Conservation (phyloP, 345 rosid genomes). For the Limnanthes douglasii region DNA sequence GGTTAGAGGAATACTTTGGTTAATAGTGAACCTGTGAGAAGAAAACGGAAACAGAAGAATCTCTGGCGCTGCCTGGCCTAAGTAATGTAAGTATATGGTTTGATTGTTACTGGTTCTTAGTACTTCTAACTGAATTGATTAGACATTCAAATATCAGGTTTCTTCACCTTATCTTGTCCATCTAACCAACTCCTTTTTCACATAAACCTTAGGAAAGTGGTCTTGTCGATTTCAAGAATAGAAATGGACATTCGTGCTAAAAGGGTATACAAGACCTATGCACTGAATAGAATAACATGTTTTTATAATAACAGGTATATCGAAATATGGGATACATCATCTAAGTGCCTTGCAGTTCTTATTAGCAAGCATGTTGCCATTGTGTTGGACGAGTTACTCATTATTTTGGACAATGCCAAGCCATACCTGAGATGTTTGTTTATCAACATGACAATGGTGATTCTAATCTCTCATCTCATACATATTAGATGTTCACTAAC, state of each 20-base stretch:
- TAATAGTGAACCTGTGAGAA: no score
- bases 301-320: slow-evolving; percentile 54
- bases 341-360: slow-evolving; percentile 68
- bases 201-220: slow-evolving; percentile 47
- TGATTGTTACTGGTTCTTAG: no score
- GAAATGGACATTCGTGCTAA: slow-evolving; percentile 50
- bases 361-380: slow-evolving; percentile 29
- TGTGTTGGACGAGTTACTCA: slow-evolving; percentile 45
- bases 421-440: slow-evolving; percentile 18
- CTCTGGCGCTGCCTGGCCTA: slow-evolving; percentile 11
- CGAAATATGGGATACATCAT: slow-evolving; percentile 47
- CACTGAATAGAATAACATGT: slow-evolving; percentile 64
- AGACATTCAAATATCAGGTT: no score
- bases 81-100: no score
- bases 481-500: no score
- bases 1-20: no score
- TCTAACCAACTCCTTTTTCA: slow-evolving; percentile 56
- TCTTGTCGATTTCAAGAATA: slow-evolving; percentile 36
- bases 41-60: slow-evolving; percentile 33
- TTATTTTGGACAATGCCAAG: slow-evolving; percentile 33
- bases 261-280: slow-evolving; percentile 40
- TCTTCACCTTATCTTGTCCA: slow-evolving; percentile 39
- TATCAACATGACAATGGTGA: slow-evolving; percentile 18
- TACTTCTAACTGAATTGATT: no score
- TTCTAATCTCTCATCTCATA: slow-evolving; percentile 13